Percentiles rank a stretch among this genome's conserved stretches.
phyloP scores from a whole-genome alignment of 345 rosid species.

The Raphanus raphanistrum region DNA sequence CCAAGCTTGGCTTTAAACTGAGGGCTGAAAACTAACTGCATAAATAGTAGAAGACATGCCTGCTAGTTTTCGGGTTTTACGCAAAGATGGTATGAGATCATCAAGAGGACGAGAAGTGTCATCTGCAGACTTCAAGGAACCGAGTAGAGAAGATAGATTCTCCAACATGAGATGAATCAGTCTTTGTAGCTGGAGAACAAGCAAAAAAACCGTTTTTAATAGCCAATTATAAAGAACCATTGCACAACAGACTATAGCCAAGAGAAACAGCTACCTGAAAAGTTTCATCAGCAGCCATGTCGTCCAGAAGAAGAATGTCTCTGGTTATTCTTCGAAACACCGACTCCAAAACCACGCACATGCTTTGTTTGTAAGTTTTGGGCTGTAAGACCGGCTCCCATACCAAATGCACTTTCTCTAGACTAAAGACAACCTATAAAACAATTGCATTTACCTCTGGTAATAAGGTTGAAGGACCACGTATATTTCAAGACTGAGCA shows the following conservation, averaged over 20 bases:
- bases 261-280: conserved; percentile 55
- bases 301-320: conserved; percentile 87
- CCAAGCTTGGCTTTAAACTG: conserved; percentile 13
- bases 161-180: conserved; percentile 78
- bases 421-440: conserved; percentile 75
- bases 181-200: conserved; percentile 71
- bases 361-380: conserved; percentile 76
- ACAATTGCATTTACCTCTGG: conserved; percentile 11
- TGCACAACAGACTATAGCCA: not conserved
- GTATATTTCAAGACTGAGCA: conserved; percentile 18
- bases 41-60: conserved; percentile 46
- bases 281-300: conserved; percentile 98
- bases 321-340: conserved; percentile 69
- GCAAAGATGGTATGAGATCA: conserved; percentile 71
- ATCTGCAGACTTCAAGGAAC: conserved; percentile 53
- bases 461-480: conserved; percentile 7
- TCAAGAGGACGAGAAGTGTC: conserved; percentile 43
- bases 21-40: not conserved
- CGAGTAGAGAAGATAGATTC: conserved; percentile 60
- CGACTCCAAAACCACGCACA: conserved; percentile 79
- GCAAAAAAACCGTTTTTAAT: conserved; percentile 18
- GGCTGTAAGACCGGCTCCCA: conserved; percentile 89
- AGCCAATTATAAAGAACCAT: conserved; percentile 1
- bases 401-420: conserved; percentile 88
- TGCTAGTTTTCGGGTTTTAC: conserved; percentile 81